Evolutionary conservation across 129 eudicot species (phyloP).

Genomic region (Glebionis coronaria): DNA sequence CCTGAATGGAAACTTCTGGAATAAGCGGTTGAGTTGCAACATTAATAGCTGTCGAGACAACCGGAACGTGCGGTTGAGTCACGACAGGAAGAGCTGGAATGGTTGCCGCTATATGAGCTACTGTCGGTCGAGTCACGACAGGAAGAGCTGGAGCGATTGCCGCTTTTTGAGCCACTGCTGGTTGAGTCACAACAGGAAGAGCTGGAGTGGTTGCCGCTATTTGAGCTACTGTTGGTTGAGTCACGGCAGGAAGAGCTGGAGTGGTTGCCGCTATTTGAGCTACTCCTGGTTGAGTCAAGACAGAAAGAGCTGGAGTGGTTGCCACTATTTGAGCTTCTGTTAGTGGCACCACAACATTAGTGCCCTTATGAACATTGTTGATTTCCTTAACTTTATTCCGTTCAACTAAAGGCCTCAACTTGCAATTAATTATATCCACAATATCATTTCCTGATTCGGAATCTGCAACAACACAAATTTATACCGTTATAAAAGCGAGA

Average conservation of each 20-base stretch:
- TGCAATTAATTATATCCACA: slow-evolving; percentile 42
- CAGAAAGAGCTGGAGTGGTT: neutral
- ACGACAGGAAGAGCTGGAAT: slow-evolving; percentile 14
- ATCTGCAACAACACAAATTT: slow-evolving; percentile 21
- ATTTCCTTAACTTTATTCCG: slow-evolving; percentile 22
- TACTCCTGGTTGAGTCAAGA: too few species aligned
- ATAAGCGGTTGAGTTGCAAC: neutral
- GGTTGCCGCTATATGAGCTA: too few species aligned
- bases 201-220: too few species aligned
- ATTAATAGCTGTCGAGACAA: neutral
- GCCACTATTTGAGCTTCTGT: neutral
- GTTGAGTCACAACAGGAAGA: too few species aligned
- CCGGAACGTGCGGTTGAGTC: slow-evolving; percentile 9
- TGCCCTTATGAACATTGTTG: neutral
- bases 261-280: too few species aligned
- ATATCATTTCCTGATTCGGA: slow-evolving; percentile 36
- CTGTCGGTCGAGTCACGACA: too few species aligned
- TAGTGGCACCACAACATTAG: slow-evolving; percentile 11
- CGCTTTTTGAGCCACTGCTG: too few species aligned
- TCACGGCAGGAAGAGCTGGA: too few species aligned
- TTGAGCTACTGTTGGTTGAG: too few species aligned
- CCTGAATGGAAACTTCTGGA: neutral
- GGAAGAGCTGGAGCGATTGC: too few species aligned
- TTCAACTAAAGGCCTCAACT: slow-evolving; percentile 34
- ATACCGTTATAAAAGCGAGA: slow-evolving; percentile 5